Percentiles rank a stretch among this genome's conserved stretches.
Evolutionary conservation across 2,329 filamentous ascomycete genomes (phyloP).

Genomic region (Beauveria sp.): DNA sequence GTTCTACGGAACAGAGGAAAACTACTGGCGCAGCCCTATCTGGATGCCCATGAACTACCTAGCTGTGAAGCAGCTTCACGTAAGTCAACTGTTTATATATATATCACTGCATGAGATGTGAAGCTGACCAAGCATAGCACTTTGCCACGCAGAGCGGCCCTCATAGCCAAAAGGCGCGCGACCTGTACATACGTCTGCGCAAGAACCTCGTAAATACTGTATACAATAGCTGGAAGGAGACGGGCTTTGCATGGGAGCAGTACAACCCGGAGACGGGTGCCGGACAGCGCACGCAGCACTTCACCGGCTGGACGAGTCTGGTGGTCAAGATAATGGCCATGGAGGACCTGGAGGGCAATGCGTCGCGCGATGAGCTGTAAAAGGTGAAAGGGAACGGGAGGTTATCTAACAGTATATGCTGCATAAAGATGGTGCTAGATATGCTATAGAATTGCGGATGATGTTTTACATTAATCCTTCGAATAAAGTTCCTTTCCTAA

Average conservation of each 20-base stretch:
- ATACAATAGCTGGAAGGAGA: slow-evolving; percentile 78
- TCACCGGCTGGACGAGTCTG: slow-evolving; percentile 97
- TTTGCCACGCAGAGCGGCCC: slow-evolving; percentile 60
- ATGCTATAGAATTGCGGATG: not conserved
- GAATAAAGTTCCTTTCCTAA: too few species aligned
- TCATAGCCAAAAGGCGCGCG: slow-evolving; percentile 58
- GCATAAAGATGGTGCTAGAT: not conserved
- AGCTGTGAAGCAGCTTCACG: slow-evolving; percentile 67
- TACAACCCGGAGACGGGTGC: slow-evolving; percentile 89
- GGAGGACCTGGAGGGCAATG: slow-evolving; percentile 53
- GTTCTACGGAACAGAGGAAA: slow-evolving; percentile 84
- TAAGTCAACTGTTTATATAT: slow-evolving; percentile 37
- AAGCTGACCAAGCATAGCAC: slow-evolving; percentile 36
- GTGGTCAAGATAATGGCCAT: slow-evolving; percentile 97
- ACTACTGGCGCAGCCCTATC: slow-evolving; percentile 92
- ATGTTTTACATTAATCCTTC: not conserved
- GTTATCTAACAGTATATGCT: slow-evolving; percentile 15
- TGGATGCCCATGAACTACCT: slow-evolving; percentile 98
- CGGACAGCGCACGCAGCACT: slow-evolving; percentile 95
- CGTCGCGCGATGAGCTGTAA: slow-evolving; percentile 41
- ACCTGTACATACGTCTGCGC: slow-evolving; percentile 69
- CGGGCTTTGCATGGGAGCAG: slow-evolving; percentile 97
- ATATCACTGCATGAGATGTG: not conserved
- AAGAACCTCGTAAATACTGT: slow-evolving; percentile 84
- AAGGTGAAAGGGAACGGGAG: not conserved